Evolutionary conservation across 768 basidiomycete genomes (phyloP), one percentile per base, ranked within the genome.

Genomic region (Hypholoma sublateritium): DNA sequence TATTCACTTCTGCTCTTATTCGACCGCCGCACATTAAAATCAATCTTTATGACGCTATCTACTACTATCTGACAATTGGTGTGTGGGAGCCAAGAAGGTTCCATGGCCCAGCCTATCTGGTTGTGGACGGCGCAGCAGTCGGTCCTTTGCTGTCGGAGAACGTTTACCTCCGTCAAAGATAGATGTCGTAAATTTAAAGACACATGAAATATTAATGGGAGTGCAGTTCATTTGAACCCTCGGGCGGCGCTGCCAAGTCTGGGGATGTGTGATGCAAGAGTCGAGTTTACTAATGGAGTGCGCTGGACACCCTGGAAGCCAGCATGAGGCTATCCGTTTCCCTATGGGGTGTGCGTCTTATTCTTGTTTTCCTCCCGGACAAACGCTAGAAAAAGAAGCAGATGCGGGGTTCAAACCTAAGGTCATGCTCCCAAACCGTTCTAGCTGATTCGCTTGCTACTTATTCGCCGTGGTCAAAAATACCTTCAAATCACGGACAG

Each of bases 71-170:
- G 28, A 9, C 28, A 32, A 32, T 32, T 5, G 24, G 44, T 35
- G 58, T 55, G 63, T 55, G 59, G 45, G 59, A 63, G 57, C 32
- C 35, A 36, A 47, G 45, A 53, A 60, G 53, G 43, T 22, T 43
- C 19, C 32, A 19, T 52, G 8, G 34, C 19, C 45, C 25, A 34
- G 22, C 36, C 32, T 44, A 36, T 53, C 42, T 45, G 21, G 28
- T 43, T 41, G 57, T 17, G 43, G 19, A 41, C 51, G 44, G 36
- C 36, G 19, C 36, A 44, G 19, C 28, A 9, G 28, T 56, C 19
- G 44, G 53, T 60, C 64, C 64, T 62, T 62, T 59, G 57, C 60
- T 59, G 64, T 65, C 64, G 64, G 64, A 65, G 37, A 50, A 48
- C 37, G 43, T 52, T n/a, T 39, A 8, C 46, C 36, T 44, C 51